Base-by-base conservation (phyloP, 345 rosid species). In the Sisymbrium altissimum region DNA sequence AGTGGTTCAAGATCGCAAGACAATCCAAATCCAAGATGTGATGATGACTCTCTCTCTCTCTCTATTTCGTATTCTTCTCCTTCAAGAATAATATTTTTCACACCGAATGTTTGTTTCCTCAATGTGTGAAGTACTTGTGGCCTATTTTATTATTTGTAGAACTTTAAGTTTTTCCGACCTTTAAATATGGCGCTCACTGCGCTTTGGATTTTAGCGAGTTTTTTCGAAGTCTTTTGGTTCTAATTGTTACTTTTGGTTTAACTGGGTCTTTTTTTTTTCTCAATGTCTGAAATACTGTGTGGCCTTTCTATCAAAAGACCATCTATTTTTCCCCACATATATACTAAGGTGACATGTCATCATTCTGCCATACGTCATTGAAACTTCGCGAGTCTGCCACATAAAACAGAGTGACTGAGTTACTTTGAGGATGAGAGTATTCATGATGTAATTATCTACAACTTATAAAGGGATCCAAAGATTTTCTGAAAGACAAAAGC, bases 1-100 rank as follows among this genome's bases (percentile, higher is more conserved):
- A 95, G 73, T 95, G 99, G 99, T 94, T 89, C 85, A 94, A 94
- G 88, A 86, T 83, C 64, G 97, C 99, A 41, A 88, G 81, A 70
- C 84, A 85, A 79, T 78, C 79, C 19, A 88, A 86, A 79, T 79
- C 79, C 19, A 88, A 85, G 84, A 81, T 75, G 23, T 76, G 39
- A 74, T 66, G 32, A 18, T 18, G 53, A 48, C 72, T 5, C 33
- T 18, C 36, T 29, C 49, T 29, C 49, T 29, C 36, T 25, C 23
- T 48, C n/a, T 40, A 11, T 27, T 30, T 44, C 41, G 35, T 69
- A 59, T 64, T 77, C 64, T 44, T 23, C 71, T 56, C 35, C 49
- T 75, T 62, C 17, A 75, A 62, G 69, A 75, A 75, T 59, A 58
- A 75, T 59, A 68, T 40, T 23, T n/a, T 75, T 59, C 68, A 49